Evolutionary conservation across 2,329 filamentous ascomycete species (phyloP).

Genomic region (Blastomyces parvus): DNA sequence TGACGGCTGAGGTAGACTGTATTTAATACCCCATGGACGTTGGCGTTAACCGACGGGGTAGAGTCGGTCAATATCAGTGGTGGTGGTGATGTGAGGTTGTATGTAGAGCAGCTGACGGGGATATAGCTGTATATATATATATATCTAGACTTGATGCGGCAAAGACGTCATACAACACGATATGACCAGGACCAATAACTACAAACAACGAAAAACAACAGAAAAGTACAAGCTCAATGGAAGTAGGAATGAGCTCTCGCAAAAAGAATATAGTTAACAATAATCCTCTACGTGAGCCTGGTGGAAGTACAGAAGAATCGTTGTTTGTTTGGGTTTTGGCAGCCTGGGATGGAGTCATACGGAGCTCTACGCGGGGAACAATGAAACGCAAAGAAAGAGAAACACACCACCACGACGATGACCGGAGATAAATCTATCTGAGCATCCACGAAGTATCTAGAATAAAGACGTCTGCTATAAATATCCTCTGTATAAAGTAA

Average conservation of each 20-base stretch:
- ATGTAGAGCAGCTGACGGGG: neutral
- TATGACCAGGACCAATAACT: neutral
- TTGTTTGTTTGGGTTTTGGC: neutral
- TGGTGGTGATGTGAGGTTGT: neutral
- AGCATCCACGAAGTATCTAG: no score
- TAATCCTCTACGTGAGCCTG: neutral
- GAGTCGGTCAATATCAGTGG: neutral
- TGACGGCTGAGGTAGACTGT: conserved; percentile 22
- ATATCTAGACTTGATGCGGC: neutral
- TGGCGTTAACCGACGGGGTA: neutral
- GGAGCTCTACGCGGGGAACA: no score
- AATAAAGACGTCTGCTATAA: neutral
- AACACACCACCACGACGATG: neutral
- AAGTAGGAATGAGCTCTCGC: neutral
- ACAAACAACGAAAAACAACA: neutral
- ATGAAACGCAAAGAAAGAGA: neutral
- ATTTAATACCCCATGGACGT: conserved; percentile 6
- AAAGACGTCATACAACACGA: neutral
- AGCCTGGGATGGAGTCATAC: no score
- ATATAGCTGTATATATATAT: neutral
- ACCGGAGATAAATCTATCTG: neutral
- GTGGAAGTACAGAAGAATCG: neutral
- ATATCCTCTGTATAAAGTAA: neutral
- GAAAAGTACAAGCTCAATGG: neutral
- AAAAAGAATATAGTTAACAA: neutral